These are phyloP conservation scores for Didymosphaeria variabile DNA, from an alignment of 2,329 filamentous ascomycete genomes.

Conservation along the genomic window DNA sequence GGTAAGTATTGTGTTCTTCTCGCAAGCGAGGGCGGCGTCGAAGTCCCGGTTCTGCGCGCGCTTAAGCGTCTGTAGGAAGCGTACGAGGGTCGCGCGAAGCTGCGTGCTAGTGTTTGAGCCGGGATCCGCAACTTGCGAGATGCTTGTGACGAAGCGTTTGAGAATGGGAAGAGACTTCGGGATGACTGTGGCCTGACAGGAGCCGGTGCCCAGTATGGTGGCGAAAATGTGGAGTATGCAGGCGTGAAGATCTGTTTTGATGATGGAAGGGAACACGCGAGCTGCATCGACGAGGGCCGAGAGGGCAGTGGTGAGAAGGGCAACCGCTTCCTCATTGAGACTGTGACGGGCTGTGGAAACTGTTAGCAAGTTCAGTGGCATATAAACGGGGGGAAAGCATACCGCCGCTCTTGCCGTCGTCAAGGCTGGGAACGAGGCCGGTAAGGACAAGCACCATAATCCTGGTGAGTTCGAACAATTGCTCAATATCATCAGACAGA, in stretches of 20 bases:
- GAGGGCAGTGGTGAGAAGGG: conserved; percentile 80
- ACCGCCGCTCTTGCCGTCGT: conserved; percentile 60
- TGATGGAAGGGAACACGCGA: conserved; percentile 94
- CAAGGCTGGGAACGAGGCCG: conserved; percentile 83
- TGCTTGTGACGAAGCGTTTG: conserved; percentile 85
- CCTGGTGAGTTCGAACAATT: conserved; percentile 93
- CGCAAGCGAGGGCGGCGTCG: conserved; percentile 81
- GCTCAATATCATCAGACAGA: conserved; percentile 95
- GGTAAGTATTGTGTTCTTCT: conserved; percentile 91
- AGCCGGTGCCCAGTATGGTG: conserved; percentile 85
- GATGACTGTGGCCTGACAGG: conserved; percentile 87
- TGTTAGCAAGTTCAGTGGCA: conserved; percentile 51
- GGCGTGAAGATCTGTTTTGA: conserved; percentile 94
- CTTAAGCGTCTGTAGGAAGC: conserved; percentile 82
- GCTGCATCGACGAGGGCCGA: conserved; percentile 93
- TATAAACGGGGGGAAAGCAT: neutral
- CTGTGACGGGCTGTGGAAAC: conserved; percentile 69
- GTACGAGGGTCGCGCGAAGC: conserved; percentile 80
- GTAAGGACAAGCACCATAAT: conserved; percentile 95
- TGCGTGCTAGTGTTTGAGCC: conserved; percentile 69
- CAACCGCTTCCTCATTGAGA: conserved; percentile 86
- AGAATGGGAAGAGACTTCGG: conserved; percentile 90
- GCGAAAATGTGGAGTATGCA: conserved; percentile 97
- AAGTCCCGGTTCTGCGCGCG: conserved; percentile 78
- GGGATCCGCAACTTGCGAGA: conserved; percentile 60